Evolutionary conservation across 1,284 basidiomycete species (phyloP).

Genomic region (Heterobasidion occidentale): DNA sequence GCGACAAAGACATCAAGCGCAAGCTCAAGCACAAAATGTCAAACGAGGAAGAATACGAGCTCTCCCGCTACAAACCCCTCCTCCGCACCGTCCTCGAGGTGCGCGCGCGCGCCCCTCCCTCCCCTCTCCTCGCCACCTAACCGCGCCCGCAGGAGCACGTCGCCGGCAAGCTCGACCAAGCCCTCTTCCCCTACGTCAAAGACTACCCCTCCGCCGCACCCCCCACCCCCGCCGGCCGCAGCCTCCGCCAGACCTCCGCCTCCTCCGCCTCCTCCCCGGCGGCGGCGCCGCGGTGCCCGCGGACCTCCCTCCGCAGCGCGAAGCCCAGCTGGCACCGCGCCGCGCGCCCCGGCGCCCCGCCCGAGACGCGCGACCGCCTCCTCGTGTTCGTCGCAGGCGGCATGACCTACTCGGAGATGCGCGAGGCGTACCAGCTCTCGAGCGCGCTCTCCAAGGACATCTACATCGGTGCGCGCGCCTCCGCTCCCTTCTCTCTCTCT

Average conservation of each 20-base stretch:
- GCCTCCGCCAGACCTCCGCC: constrained; percentile 28
- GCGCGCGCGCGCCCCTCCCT: constrained; percentile 2
- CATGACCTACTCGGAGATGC: constrained; percentile 93
- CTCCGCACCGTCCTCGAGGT: constrained; percentile 60
- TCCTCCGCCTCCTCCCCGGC: constrained; percentile 16
- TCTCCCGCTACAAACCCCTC: constrained; percentile 89
- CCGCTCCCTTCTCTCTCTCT: too few species aligned
- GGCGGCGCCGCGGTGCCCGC: constrained; percentile 29
- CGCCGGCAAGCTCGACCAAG: constrained; percentile 69
- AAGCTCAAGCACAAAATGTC: constrained; percentile 72
- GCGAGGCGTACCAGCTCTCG: constrained; percentile 81
- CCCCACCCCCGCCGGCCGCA: constrained; percentile 25
- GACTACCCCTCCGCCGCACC: constrained; percentile 64
- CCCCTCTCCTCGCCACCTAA: neutral
- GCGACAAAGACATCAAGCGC: constrained; percentile 71
- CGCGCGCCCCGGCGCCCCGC: constrained; percentile 40
- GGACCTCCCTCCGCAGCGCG: constrained; percentile 75
- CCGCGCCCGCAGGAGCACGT: constrained; percentile 68
- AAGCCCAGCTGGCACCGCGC: constrained; percentile 83
- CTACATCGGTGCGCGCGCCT: constrained; percentile 65
- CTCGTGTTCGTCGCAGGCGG: constrained; percentile 94
- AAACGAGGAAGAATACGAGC: constrained; percentile 87
- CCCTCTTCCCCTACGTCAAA: constrained; percentile 85
- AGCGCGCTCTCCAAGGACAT: constrained; percentile 78
- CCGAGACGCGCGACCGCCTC: constrained; percentile 72